Base-by-base conservation (phyloP, 306 rosid genomes). In the barrel medic (Medicago truncatula) region DNA sequence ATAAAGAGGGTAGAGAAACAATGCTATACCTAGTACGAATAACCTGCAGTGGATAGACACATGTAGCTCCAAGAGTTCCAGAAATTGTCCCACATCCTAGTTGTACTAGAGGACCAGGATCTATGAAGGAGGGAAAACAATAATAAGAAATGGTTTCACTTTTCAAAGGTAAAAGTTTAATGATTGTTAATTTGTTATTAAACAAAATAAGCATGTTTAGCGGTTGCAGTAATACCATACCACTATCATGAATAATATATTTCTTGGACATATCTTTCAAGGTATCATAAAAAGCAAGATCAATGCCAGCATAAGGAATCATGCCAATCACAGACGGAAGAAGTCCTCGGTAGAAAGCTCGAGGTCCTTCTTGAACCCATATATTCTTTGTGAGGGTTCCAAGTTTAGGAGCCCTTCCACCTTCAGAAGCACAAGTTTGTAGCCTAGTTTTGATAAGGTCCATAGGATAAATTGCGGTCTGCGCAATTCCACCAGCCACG, bases 361-460 rank as follows among this genome's bases (percentile, higher is more conserved):
- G 85, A 41, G 89, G 85, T 28, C 89, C 89, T 78, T 85, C 89
- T 60, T 85, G 89, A 80, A 76, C 68, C 89, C 89, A 85, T 76
- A 85, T 82, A 63, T 82, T 80, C 68, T 63, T 85, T 63, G 89
- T 63, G 62, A 85, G 78, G 13, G 83, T 73, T 53, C 81, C 81
- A 12, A 85, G 78, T n/a, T 76, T 79, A 40, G 86, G 89, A 68
- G 43, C 80, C 70, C 25, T 82, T 57, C 89, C 86, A 70, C 78
- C 70, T 73, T 79, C 86, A 69, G 89, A 85, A 54, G 89, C 78
- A 74, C 76, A 82, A 54, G 89, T 85, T 47, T 82, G 89, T 50
- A 85, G 70, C 76, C 89, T 85, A 63, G 89, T 85, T 80, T 85
- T 85, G 56, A 85, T 71, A 18, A 85, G 86, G 76, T 85, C 89